Evolutionary conservation across 1,139 yeast genomes (phyloP), one percentile per base, ranked within the genome.

Genomic region (Blastobotrys illinoisensis): DNA sequence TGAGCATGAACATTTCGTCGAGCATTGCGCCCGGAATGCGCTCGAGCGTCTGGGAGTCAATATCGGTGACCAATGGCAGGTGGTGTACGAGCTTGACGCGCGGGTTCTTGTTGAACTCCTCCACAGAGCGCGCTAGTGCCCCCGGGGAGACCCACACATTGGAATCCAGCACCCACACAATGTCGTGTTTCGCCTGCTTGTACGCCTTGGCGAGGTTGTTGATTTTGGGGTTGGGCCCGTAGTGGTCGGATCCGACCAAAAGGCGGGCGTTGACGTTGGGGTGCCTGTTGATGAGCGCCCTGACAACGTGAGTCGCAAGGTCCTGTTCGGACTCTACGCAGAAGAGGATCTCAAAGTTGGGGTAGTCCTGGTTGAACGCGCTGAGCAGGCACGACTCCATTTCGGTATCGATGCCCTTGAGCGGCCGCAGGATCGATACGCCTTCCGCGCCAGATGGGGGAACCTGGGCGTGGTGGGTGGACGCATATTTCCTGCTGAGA

Each of bases 211-310:
- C 82, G 50, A 89, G 74, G 68, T 89, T 89, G 71, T 88, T 88
- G 54, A 89, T 88, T 69, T 89, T 89, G 9, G 97, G 97, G 65
- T 89, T 89, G 1, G 96, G 95, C 0, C 96, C 97, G 63, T 74
- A 85, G 61, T 69, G 68, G 44, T 69, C 72, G 44, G 72, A 70
- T 20, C 76, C 81, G 1, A 86, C 69, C 57, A 88, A 67, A 5
- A 89, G 73, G 54, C 76, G 75, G 19, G 90, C 79, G 64, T 86
- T 83, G 4, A 83, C 74, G 3, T 75, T 65, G 0, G 89, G 85
- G 67, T 83, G 82, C 58, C 75, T 77, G 0, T 65, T 63, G 13
- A 86, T 74, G 19, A 90, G 70, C 11, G 66, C 63, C 45, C 75
- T 61, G 9, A 84, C 82, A 1, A 86, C 75, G 0, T 82, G 80